Percentiles rank a stretch among this genome's conserved stretches.
Evolutionary conservation across 495 filamentous ascomycete species (phyloP).

Genomic region (Acidomyces sp.): DNA sequence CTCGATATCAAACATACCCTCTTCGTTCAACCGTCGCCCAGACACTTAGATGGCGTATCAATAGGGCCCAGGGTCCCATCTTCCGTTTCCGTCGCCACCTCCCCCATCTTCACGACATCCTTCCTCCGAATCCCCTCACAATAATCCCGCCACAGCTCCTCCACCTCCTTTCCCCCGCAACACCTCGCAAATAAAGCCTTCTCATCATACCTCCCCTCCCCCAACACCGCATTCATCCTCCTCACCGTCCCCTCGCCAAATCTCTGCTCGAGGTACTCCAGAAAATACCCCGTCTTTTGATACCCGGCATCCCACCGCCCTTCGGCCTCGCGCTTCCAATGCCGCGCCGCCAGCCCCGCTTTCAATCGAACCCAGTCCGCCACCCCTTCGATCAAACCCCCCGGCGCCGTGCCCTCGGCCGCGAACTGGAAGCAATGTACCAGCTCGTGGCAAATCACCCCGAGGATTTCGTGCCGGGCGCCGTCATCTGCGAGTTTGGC

Average conservation of each 20-base stretch:
- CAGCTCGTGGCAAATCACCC: conserved; percentile 82
- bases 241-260: conserved; percentile 62
- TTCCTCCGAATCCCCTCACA: conserved; percentile 19
- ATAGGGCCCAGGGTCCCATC: conserved; percentile 6
- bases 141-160: conserved; percentile 67
- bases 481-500: conserved; percentile 21
- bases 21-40: too few relatives aligned
- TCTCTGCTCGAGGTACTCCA: conserved; percentile 55
- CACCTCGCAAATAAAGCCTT: conserved; percentile 45
- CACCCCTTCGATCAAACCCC: conserved; percentile 80
- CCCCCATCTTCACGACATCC: not conserved
- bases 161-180: conserved; percentile 33
- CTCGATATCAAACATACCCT: too few relatives aligned
- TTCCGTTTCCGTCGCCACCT: not conserved
- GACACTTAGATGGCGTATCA: conserved; percentile 8
- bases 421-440: conserved; percentile 93
- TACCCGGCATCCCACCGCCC: conserved; percentile 84
- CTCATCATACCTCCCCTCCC: conserved; percentile 43
- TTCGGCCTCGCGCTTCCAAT: conserved; percentile 57
- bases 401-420: conserved; percentile 48
- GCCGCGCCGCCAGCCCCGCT: conserved; percentile 59
- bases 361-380: conserved; percentile 86
- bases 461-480: conserved; percentile 52
- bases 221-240: conserved; percentile 58
- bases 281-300: conserved; percentile 81